phyloP scores from a whole-genome alignment of 768 basidiomycete species.

The Austroboletus eburneus region DNA sequence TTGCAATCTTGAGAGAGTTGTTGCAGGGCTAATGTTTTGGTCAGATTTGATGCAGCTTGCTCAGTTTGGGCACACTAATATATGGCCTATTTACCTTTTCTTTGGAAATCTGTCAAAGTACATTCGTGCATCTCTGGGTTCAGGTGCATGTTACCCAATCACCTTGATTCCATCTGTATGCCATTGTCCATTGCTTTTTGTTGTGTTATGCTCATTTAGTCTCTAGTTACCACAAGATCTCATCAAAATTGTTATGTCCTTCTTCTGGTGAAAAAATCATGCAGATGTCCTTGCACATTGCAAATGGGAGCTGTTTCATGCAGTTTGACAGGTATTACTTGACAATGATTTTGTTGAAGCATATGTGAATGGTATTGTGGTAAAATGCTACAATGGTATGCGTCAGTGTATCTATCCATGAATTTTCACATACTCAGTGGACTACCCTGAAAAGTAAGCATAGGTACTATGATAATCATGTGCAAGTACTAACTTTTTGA shows the following conservation, averaged over 20 bases:
- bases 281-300: neutral
- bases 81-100: too few relatives aligned
- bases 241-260: neutral
- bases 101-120: conserved; percentile 11
- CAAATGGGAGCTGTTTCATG: conserved; percentile 5
- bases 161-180: conserved; percentile 3
- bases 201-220: too few relatives aligned
- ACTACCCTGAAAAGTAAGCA: conserved; percentile 6
- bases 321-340: neutral
- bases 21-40: conserved; percentile 19
- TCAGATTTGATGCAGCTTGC: conserved; percentile 17
- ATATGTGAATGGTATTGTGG: neutral
- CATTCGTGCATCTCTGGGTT: neutral
- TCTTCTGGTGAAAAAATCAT: neutral
- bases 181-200: too few relatives aligned
- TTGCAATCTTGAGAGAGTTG: conserved; percentile 12
- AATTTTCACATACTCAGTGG: conserved; percentile 3
- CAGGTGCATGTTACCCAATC: conserved; percentile 1
- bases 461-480: too few relatives aligned
- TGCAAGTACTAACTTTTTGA: neutral
- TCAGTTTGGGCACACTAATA: conserved; percentile 12
- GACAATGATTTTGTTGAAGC: neutral
- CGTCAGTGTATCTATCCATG: neutral
- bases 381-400: conserved; percentile 1
- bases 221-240: neutral